These are phyloP conservation scores for Geranium brycei DNA, from an alignment of 345 rosid genomes.

Conservation along the genomic window DNA sequence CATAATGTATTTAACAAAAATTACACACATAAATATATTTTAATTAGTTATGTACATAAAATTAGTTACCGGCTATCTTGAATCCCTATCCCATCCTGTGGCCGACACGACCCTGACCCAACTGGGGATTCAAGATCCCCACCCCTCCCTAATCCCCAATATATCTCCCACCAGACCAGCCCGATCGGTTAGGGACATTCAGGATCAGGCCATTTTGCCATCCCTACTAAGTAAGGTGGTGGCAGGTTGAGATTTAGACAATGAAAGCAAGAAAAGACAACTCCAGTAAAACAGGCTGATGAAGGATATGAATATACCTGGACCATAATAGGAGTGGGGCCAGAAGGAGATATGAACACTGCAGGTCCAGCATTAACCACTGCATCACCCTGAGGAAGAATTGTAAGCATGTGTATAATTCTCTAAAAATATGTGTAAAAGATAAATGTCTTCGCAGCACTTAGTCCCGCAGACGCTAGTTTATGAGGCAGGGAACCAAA, in stretches of 20 bases:
- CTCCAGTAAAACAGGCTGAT: background rate
- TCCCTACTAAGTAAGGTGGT: slow-evolving; percentile 6
- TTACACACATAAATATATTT: too few relatives aligned
- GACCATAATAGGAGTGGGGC: slow-evolving; percentile 40
- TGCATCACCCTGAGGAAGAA: slow-evolving; percentile 38
- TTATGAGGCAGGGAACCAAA: background rate
- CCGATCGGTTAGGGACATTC: too few relatives aligned
- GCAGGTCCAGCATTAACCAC: slow-evolving; percentile 50
- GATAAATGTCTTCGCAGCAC: background rate
- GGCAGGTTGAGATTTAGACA: slow-evolving; percentile 19
- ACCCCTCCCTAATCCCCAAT: too few relatives aligned
- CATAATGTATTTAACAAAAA: too few relatives aligned
- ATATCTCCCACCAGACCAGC: too few relatives aligned
- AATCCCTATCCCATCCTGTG: too few relatives aligned
- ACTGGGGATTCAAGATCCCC: too few relatives aligned
- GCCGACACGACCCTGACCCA: too few relatives aligned
- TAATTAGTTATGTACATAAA: too few relatives aligned
- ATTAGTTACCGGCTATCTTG: too few relatives aligned
- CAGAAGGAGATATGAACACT: slow-evolving; percentile 34
- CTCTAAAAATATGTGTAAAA: background rate
- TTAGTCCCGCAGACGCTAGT: background rate
- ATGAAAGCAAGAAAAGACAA: slow-evolving; percentile 8
- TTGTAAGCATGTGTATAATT: background rate
- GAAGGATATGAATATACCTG: slow-evolving; percentile 9
- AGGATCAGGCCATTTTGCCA: too few relatives aligned